Base-by-base conservation (phyloP, 305 asterid species). In the Fraxinus albicans region DNA sequence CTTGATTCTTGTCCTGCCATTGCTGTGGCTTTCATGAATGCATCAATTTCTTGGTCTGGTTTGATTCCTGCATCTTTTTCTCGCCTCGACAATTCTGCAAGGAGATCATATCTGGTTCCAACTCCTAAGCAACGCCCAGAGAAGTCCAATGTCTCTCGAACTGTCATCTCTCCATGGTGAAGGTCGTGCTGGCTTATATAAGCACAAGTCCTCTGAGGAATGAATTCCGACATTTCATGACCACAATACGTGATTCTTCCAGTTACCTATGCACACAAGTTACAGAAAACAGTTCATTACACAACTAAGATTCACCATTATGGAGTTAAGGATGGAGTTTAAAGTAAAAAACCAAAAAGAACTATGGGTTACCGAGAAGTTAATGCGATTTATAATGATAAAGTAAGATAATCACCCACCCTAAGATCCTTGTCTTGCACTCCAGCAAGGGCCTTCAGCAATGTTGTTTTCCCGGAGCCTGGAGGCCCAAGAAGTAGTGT, bases 101-200 rank as follows among this genome's bases (percentile, higher is more conserved):
- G 86, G 6, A 89, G 87, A 8, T 87, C 90, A 12, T 86, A 86
- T 81, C 90, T 81, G 0, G 92, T 83, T 4, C 92, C 92, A 21
- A 87, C 90, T 27, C 92, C 92, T 69, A 87, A 84, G 83, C 90
- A 89, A 77, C 90, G 89, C 17, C 87, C 84, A 2, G 90, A 77
- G 75, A 87, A 87, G 78, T 87, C 81, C 69, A 87, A 78, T 8
- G 92, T 87, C 78, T 86, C 92, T 40, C 90, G 80, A 3, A 87
- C 89, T 6, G 92, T 89, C 92, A 89, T 87, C 83, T 89, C 92
- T 27, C 90, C 90, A 53, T 84, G 89, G 87, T 89, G 92, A 80
- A 89, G 87, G 74, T 89, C 92, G 36, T 84, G 82, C 69, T 89
- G 90, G 86, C 92, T 87, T 6, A 86, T 84, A 83, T 89, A 89